Evolutionary conservation across 768 basidiomycete species (phyloP).

Genomic region (Dentipellis sp.): DNA sequence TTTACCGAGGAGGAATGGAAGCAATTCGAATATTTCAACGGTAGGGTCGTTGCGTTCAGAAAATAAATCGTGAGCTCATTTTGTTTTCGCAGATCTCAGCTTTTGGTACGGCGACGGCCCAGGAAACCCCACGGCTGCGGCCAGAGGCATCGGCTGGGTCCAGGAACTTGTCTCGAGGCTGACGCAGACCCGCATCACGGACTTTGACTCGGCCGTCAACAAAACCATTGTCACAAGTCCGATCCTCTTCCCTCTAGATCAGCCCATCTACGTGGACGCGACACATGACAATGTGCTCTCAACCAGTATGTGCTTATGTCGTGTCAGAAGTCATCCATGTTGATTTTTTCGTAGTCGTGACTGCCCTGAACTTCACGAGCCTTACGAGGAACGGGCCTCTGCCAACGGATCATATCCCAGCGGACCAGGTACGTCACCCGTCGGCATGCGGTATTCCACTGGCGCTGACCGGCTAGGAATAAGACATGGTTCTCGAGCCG

Average conservation of each 20-base stretch:
- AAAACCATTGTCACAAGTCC: conserved; percentile 32
- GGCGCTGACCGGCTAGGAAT: neutral
- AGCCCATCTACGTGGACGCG: conserved; percentile 36
- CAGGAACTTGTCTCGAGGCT: conserved; percentile 36
- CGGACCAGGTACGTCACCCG: conserved; percentile 17
- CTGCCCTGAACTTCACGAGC: conserved; percentile 36
- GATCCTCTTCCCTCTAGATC: conserved; percentile 26
- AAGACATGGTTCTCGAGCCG: conserved; percentile 28
- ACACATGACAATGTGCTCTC: conserved; percentile 37
- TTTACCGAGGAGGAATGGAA: conserved; percentile 46
- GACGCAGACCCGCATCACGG: conserved; percentile 26
- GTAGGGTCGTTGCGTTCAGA: too few species aligned
- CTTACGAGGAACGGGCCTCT: conserved; percentile 33
- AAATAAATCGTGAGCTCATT: too few species aligned
- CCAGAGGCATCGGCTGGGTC: conserved; percentile 30
- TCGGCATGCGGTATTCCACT: neutral
- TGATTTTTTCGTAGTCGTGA: conserved; percentile 21
- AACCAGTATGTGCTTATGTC: conserved; percentile 18
- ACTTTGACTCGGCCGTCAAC: conserved; percentile 37
- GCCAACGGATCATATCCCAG: conserved; percentile 27
- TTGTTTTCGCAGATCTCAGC: conserved; percentile 9
- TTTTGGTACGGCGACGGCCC: conserved; percentile 32
- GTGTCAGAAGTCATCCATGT: neutral
- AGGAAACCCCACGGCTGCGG: conserved; percentile 32
- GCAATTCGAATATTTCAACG: conserved; percentile 25